Evolutionary conservation across 331 rosid species (phyloP).

Genomic region (Prunus yedoensis): DNA sequence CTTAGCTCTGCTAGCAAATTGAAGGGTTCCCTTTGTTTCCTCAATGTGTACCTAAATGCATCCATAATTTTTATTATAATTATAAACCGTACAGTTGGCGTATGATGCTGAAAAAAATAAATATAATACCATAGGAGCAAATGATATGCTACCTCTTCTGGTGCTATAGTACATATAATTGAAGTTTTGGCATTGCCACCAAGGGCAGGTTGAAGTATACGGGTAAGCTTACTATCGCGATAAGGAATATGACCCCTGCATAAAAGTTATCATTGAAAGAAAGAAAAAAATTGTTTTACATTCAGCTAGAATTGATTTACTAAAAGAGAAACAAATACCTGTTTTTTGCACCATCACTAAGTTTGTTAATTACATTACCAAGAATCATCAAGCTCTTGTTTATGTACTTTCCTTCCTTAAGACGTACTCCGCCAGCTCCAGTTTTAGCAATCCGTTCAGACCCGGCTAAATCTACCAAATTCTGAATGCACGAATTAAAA

Average conservation of each 20-base stretch:
- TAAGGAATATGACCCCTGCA: slow-evolving; percentile 90
- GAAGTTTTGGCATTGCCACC: slow-evolving; percentile 99
- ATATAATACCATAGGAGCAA: background rate
- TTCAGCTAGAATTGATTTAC: slow-evolving; percentile 2
- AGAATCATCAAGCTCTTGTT: slow-evolving; percentile 94
- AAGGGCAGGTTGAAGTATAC: slow-evolving; percentile 98
- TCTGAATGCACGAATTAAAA: slow-evolving; percentile 33
- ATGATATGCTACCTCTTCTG: slow-evolving; percentile 72
- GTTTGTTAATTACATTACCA: slow-evolving; percentile 91
- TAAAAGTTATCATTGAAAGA: slow-evolving; percentile 1
- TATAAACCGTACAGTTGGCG: slow-evolving; percentile 2
- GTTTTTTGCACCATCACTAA: slow-evolving; percentile 85
- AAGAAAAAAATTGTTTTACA: background rate
- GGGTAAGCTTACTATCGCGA: slow-evolving; percentile 95
- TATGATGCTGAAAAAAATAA: background rate
- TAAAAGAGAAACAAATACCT: slow-evolving; percentile 42
- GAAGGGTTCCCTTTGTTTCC: slow-evolving; percentile 97
- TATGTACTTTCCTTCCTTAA: slow-evolving; percentile 93
- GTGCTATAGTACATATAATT: slow-evolving; percentile 88
- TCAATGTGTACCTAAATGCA: slow-evolving; percentile 67
- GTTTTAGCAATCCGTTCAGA: slow-evolving; percentile 97
- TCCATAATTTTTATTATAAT: slow-evolving; percentile 14
- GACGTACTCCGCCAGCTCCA: slow-evolving; percentile 91
- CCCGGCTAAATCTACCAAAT: slow-evolving; percentile 94
- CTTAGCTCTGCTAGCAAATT: slow-evolving; percentile 96